Conservation (phyloP, 768 basidiomycete genomes). For the Hysterangium stoloniferum region DNA sequence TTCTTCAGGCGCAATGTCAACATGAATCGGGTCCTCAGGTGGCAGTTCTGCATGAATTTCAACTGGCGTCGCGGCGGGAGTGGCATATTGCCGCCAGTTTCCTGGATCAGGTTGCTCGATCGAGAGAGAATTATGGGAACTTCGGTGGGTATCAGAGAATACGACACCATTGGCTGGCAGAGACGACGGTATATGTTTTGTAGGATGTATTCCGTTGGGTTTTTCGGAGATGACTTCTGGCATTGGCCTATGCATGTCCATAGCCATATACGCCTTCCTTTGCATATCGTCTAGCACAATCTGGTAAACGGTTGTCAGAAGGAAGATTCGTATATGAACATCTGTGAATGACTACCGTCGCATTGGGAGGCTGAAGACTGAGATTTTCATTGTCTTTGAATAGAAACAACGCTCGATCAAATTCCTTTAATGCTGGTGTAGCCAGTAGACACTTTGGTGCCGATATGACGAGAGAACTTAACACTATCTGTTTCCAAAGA, state of each 20-base stretch:
- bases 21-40: constrained; percentile 5
- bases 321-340: neutral
- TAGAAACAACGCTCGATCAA: constrained; percentile 68
- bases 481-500: constrained; percentile 65
- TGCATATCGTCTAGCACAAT: constrained; percentile 10
- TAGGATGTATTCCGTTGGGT: neutral
- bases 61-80: constrained; percentile 3
- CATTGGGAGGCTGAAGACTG: constrained; percentile 9
- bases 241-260: constrained; percentile 3
- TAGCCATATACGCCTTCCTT: constrained; percentile 8
- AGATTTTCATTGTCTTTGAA: constrained; percentile 4
- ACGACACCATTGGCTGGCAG: neutral
- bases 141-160: neutral
- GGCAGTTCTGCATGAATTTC: neutral
- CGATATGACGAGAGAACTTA: constrained; percentile 62
- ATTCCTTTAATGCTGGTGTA: constrained; percentile 64
- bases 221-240: constrained; percentile 1
- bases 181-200: neutral
- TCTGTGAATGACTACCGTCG: neutral
- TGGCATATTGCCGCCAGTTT: constrained; percentile 10
- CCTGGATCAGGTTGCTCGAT: neutral
- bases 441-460: constrained; percentile 42
- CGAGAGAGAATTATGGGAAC: neutral
- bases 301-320: neutral
- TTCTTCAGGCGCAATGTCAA: constrained; percentile 10